Conservation (phyloP, 371 early-diverging fungal species). For the Zopfochytrium polystomum region DNA sequence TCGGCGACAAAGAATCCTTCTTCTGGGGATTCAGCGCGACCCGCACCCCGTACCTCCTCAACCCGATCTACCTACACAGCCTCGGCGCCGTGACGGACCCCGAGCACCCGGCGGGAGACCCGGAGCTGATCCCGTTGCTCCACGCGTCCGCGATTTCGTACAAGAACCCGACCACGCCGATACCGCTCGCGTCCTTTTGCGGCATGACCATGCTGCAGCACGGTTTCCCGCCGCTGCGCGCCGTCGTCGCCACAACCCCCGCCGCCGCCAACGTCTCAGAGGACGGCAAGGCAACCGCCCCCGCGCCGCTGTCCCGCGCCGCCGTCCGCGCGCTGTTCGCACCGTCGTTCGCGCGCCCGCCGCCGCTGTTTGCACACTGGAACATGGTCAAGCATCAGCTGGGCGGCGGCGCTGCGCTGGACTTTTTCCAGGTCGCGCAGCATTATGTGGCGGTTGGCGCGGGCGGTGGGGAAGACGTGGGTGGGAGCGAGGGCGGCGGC, state of each 20-base stretch:
- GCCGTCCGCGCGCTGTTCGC: slow-evolving; percentile 2
- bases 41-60: no score
- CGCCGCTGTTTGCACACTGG: slow-evolving; percentile 13
- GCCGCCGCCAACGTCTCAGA: background rate
- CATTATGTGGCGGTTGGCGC: background rate
- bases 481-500: no score
- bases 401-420: background rate
- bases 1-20: slow-evolving; percentile 17
- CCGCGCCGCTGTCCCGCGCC: background rate
- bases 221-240: no score
- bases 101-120: background rate
- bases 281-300: background rate
- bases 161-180: background rate
- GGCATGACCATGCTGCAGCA: no score
- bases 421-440: slow-evolving; percentile 12
- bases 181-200: no score
- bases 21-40: slow-evolving; percentile 8
- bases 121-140: background rate
- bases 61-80: no score
- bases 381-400: slow-evolving; percentile 2
- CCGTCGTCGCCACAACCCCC: no score
- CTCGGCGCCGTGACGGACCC: background rate
- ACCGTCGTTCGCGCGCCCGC: background rate
- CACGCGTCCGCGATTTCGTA: background rate
- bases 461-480: background rate